phyloP scores from a whole-genome alignment of 768 basidiomycete genomes.

The Leucocoprinus sp. region DNA sequence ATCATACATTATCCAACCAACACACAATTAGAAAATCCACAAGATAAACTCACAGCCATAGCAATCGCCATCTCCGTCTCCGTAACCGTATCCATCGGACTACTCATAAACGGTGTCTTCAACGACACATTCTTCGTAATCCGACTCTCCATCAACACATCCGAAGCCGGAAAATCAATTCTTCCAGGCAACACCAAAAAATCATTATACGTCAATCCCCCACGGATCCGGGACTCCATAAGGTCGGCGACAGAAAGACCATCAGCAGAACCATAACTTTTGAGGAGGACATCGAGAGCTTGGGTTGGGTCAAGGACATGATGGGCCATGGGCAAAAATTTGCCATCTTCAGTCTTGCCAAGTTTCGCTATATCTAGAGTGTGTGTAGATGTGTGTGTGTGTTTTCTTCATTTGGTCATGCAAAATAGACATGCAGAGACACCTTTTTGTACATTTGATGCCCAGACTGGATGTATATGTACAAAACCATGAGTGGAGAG shows the following conservation, averaged over 20 bases:
- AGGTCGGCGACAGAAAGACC: constrained; percentile 81
- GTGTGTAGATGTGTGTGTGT: background rate
- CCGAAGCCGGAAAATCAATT: constrained; percentile 84
- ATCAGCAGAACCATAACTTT: constrained; percentile 62
- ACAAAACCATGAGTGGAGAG: constrained; percentile 1
- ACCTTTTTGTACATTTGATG: no score
- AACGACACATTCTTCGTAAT: constrained; percentile 87
- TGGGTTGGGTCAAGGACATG: constrained; percentile 50
- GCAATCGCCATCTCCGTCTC: constrained; percentile 91
- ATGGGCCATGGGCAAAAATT: constrained; percentile 22
- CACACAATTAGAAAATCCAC: constrained; percentile 5
- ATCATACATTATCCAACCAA: no score
- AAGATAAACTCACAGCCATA: constrained; percentile 61
- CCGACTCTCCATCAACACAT: constrained; percentile 74
- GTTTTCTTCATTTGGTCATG: no score
- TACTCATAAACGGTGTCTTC: constrained; percentile 95
- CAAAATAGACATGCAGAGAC: no score
- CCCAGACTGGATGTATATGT: background rate
- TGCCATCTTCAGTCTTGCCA: constrained; percentile 12
- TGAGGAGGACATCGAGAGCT: constrained; percentile 74
- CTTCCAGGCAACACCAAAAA: constrained; percentile 92
- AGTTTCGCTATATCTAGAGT: constrained; percentile 19
- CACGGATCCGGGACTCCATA: constrained; percentile 79
- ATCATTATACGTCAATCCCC: constrained; percentile 97
- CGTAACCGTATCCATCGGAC: constrained; percentile 99